Evolutionary conservation across 2,329 filamentous ascomycete genomes (phyloP).

Genomic region (Dendryphion nanum): DNA sequence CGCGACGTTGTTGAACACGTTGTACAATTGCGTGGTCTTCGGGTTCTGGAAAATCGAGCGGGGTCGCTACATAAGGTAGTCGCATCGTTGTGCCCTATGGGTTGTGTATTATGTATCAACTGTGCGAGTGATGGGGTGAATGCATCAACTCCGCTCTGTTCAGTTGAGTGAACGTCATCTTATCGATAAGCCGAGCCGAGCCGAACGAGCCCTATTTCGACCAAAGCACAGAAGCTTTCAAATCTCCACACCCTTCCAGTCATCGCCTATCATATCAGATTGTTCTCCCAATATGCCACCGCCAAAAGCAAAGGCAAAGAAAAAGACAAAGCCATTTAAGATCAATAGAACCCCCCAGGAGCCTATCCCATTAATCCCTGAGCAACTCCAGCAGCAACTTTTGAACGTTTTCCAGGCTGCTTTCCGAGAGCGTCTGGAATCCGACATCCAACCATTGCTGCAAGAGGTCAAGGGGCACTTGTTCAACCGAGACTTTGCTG

Average conservation of each 20-base stretch:
- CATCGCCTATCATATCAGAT: background rate
- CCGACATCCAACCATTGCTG: slow-evolving; percentile 57
- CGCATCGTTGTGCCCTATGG: slow-evolving; percentile 50
- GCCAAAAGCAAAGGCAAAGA: slow-evolving; percentile 6
- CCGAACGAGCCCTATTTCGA: too few species aligned
- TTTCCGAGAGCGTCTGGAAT: slow-evolving; percentile 48
- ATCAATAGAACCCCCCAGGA: background rate
- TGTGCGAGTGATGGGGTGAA: background rate
- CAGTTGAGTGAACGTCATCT: too few species aligned
- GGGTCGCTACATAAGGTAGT: slow-evolving; percentile 53
- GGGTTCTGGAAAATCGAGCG: slow-evolving; percentile 45
- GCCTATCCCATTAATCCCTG: slow-evolving; percentile 35
- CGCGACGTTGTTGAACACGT: slow-evolving; percentile 52
- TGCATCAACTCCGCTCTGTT: background rate
- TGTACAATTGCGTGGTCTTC: slow-evolving; percentile 53
- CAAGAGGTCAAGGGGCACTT: slow-evolving; percentile 85
- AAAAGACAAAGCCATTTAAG: slow-evolving; percentile 3
- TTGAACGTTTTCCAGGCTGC: slow-evolving; percentile 71
- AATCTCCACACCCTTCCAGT: background rate
- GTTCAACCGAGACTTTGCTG: slow-evolving; percentile 78
- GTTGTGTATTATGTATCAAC: too few species aligned
- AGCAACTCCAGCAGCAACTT: slow-evolving; percentile 65
- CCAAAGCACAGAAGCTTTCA: too few species aligned
- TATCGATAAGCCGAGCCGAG: too few species aligned
- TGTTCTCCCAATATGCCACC: slow-evolving; percentile 8